Evolutionary conservation across 495 filamentous ascomycete genomes (phyloP).

Genomic region (Tuber umbilicatum): DNA sequence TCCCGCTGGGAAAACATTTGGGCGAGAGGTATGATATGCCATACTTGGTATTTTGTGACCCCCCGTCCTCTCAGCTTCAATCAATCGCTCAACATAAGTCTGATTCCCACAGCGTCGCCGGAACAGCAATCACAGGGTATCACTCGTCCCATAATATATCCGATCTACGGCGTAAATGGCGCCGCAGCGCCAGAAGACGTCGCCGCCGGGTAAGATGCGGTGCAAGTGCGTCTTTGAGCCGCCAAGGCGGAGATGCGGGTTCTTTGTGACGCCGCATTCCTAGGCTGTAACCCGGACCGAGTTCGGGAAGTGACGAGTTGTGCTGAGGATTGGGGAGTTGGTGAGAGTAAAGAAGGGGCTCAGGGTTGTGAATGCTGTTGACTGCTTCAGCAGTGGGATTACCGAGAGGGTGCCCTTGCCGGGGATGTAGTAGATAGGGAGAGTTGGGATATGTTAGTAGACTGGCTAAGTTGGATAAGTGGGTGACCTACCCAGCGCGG

Average conservation of each 20-base stretch:
- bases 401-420: constrained; percentile 74
- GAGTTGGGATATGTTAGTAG: constrained; percentile 43
- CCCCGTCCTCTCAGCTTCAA: constrained; percentile 61
- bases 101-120: constrained; percentile 71
- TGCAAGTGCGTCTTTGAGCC: constrained; percentile 75
- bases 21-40: neutral
- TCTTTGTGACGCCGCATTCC: too few species aligned
- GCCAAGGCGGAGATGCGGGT: constrained; percentile 62
- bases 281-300: too few species aligned
- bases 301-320: constrained; percentile 59
- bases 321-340: constrained; percentile 11
- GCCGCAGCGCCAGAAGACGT: too few species aligned
- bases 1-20: neutral
- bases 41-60: too few species aligned
- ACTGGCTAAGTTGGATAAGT: neutral
- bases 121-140: constrained; percentile 77
- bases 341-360: constrained; percentile 69
- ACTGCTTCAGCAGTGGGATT: constrained; percentile 67
- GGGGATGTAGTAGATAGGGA: constrained; percentile 66
- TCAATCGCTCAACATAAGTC: constrained; percentile 60
- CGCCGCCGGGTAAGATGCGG: constrained; percentile 66
- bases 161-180: too few species aligned
- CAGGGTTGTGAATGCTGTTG: constrained; percentile 71
- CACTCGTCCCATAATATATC: too few species aligned
- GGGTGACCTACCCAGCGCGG: constrained; percentile 60